Evolutionary conservation across 129 eudicot genomes (phyloP).

Genomic region (Scalesia atractyloides): DNA sequence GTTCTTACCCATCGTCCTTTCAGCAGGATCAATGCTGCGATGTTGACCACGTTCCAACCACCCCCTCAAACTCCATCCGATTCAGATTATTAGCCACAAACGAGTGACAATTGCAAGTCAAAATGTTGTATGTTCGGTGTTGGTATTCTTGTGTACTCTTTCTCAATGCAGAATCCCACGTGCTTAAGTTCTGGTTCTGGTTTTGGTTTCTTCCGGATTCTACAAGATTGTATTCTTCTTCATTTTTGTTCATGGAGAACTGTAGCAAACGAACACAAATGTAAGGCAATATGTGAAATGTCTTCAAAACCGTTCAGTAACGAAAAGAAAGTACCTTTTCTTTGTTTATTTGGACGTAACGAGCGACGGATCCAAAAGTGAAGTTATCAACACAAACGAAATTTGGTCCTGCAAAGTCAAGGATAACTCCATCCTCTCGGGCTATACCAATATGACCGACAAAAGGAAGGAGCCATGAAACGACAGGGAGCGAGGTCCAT

Average conservation of each 20-base stretch:
- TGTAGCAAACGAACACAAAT: background rate
- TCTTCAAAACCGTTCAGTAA: background rate
- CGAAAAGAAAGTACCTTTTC: slow-evolving; percentile 52
- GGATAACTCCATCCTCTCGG: slow-evolving; percentile 89
- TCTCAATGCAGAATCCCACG: slow-evolving; percentile 73
- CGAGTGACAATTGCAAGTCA: slow-evolving; percentile 94
- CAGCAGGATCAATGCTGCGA: slow-evolving; percentile 67
- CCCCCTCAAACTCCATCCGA: slow-evolving; percentile 64
- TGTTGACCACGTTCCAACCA: slow-evolving; percentile 84
- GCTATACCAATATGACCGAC: slow-evolving; percentile 89
- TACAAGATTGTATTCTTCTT: slow-evolving; percentile 35
- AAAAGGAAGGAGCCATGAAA: slow-evolving; percentile 92
- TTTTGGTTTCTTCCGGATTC: slow-evolving; percentile 43
- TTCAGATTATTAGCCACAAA: slow-evolving; percentile 87
- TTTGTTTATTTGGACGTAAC: slow-evolving; percentile 67
- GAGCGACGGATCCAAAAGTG: slow-evolving; percentile 78
- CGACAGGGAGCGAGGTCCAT: slow-evolving; percentile 90
- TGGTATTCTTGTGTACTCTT: slow-evolving; percentile 86
- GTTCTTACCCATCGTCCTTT: slow-evolving; percentile 73
- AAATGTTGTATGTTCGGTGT: slow-evolving; percentile 72
- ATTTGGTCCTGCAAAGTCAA: slow-evolving; percentile 96
- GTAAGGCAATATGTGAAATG: slow-evolving; percentile 5
- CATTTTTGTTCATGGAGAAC: slow-evolving; percentile 30
- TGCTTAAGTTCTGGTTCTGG: slow-evolving; percentile 21
- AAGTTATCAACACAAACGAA: slow-evolving; percentile 93